Evolutionary conservation across 495 filamentous ascomycete genomes (phyloP).

Genomic region (Penicillium crystallinum): DNA sequence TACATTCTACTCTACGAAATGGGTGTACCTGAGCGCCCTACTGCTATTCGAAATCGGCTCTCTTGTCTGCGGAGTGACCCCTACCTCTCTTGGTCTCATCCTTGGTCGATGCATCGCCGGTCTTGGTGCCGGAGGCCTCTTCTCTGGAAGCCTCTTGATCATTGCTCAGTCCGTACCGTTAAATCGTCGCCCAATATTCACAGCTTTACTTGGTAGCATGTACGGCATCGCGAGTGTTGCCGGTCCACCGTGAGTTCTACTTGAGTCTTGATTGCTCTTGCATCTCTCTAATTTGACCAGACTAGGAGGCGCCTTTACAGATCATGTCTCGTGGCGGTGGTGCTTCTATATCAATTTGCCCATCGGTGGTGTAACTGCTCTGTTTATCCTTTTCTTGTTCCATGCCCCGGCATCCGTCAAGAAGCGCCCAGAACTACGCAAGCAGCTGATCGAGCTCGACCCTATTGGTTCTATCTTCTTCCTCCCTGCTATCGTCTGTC

Average conservation of each 20-base stretch:
- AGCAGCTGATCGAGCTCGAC: slow-evolving; percentile 35
- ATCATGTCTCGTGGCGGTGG: slow-evolving; percentile 45
- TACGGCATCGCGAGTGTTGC: no score
- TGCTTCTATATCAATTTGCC: slow-evolving; percentile 54
- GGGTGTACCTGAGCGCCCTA: slow-evolving; percentile 50
- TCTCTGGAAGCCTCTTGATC: slow-evolving; percentile 39
- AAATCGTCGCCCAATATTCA: no score
- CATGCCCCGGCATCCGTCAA: slow-evolving; percentile 22
- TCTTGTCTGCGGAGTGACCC: slow-evolving; percentile 35
- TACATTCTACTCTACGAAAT: slow-evolving; percentile 50
- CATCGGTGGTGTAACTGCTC: slow-evolving; percentile 35
- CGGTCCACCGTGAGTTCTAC: no score
- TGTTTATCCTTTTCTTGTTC: slow-evolving; percentile 40
- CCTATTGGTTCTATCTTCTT: slow-evolving; percentile 21
- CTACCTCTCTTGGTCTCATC: slow-evolving; percentile 24
- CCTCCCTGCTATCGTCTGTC: slow-evolving; percentile 27
- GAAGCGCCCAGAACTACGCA: slow-evolving; percentile 15
- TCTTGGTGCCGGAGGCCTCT: slow-evolving; percentile 10
- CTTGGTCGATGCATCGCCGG: slow-evolving; percentile 34
- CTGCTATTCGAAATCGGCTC: slow-evolving; percentile 68
- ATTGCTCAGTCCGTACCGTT: slow-evolving; percentile 28
- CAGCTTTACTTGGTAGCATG: no score
- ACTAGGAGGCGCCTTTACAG: slow-evolving; percentile 39
- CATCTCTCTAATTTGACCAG: not conserved
- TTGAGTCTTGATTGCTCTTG: no score